Percentiles rank a stretch among this genome's conserved stretches.
Conservation (phyloP, 2,329 filamentous ascomycete species). For the Lomentospora prolificans region DNA sequence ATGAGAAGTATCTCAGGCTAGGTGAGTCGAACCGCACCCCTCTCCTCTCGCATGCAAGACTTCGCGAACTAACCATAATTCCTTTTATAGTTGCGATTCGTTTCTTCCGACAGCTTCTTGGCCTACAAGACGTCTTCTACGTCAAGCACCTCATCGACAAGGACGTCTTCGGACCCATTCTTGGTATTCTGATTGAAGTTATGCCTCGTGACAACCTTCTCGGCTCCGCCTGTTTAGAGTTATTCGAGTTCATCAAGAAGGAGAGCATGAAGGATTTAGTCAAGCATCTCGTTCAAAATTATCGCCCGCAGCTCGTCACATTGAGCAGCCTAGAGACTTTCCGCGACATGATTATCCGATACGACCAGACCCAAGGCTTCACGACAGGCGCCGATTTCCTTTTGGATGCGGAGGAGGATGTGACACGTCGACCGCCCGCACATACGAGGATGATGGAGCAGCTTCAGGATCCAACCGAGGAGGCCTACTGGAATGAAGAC, state of each 20-base stretch:
- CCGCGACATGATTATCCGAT: constrained; percentile 61
- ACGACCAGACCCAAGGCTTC: constrained; percentile 68
- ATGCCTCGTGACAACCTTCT: constrained; percentile 89
- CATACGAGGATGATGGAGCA: constrained; percentile 63
- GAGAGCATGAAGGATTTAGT: constrained; percentile 75
- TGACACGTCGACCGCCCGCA: constrained; percentile 30
- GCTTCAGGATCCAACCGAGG: constrained; percentile 63
- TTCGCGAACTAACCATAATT: constrained; percentile 15
- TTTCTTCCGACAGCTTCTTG: constrained; percentile 81
- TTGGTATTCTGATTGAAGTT: constrained; percentile 74
- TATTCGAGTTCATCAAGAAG: constrained; percentile 83
- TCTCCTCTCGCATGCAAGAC: background rate
- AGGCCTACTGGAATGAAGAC: constrained; percentile 90
- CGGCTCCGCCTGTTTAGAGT: constrained; percentile 85
- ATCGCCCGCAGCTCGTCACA: constrained; percentile 63
- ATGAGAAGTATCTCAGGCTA: constrained; percentile 86
- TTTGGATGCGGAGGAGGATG: constrained; percentile 57
- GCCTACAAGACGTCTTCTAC: constrained; percentile 85
- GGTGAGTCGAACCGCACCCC: constrained; percentile 42
- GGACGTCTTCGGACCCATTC: constrained; percentile 70
- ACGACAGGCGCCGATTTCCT: constrained; percentile 60
- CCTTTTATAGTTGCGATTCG: constrained; percentile 90
- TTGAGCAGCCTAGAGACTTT: constrained; percentile 85
- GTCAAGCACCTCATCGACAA: constrained; percentile 75
- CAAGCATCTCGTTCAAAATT: constrained; percentile 73